Evolutionary conservation across 805 yeast genomes (phyloP), one percentile per base, ranked within the genome.

Genomic region (Nematodospora valgi): DNA sequence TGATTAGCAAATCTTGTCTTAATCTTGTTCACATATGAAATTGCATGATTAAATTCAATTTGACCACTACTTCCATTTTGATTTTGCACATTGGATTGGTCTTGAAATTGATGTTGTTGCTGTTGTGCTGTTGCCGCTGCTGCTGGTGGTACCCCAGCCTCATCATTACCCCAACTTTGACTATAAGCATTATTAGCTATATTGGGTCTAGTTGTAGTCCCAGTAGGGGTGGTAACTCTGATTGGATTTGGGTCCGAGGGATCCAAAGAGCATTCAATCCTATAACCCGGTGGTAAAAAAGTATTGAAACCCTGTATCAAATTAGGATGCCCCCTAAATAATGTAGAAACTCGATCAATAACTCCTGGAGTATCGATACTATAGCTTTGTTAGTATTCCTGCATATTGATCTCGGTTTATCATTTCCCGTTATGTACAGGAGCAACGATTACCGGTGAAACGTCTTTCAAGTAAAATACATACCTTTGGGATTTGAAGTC

Each of bases 301-400:
- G 99, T 91, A 64, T 93, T 93, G 63, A 93, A 94, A 0, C 99
- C 98, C 62, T 93, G 98, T 44, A 93, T 91, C 52, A 93, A 71
- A 43, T 82, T 78, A 2, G 96, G 96, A 59, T 88, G 96, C 10
- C 97, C 98, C 44, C 89, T 77, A 59, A 93, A 93, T 37, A 93
- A 66, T 2, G 84, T 75, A 0, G 96, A 86, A 1, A 93, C 98
- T 39, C 98, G 72, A 58, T 91, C 96, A 55, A 93, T 93, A 19
- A 93, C 99, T 23, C 98, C 99, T 0, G 98, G 98, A 0, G 99
- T 93, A 58, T 93, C 98, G 50, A 93, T 89, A 42, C 80, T 65
- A 43, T 13, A 39, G 25, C 16, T 11, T 8, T 24, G 52, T 49
- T 46, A 46, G 52, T 47, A 47, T 28, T 20, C 23, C 32, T 28